These are phyloP conservation scores for Geoglossum cookeanum DNA, from an alignment of 2,329 filamentous ascomycete genomes.

Conservation along the genomic window DNA sequence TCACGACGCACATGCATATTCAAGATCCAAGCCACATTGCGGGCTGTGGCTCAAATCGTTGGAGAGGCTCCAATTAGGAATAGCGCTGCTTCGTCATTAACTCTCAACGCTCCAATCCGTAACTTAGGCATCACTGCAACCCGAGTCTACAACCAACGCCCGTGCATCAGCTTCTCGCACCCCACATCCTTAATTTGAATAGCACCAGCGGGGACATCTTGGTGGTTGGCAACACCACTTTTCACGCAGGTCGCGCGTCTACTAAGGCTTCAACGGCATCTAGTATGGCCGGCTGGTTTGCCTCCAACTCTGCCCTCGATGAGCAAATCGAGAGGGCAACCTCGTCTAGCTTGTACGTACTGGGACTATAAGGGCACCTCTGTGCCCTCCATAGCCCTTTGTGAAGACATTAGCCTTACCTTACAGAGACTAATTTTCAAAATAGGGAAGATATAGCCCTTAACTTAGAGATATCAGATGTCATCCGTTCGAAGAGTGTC, in stretches of 20 bases:
- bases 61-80: background rate
- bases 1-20: background rate
- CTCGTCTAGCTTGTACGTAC: slow-evolving; percentile 67
- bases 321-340: slow-evolving; percentile 95
- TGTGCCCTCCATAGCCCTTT: slow-evolving; percentile 8
- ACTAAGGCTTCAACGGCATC: background rate
- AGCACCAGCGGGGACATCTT: background rate
- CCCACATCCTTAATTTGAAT: background rate
- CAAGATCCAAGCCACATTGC: background rate
- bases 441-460: slow-evolving; percentile 82
- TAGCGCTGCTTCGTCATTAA: background rate
- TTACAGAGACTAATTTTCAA: background rate
- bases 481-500: slow-evolving; percentile 93
- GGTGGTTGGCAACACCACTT: background rate
- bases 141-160: background rate
- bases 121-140: background rate
- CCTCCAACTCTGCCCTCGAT: slow-evolving; percentile 79
- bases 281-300: slow-evolving; percentile 88
- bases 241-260: background rate
- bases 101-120: background rate
- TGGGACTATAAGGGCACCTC: slow-evolving; percentile 6
- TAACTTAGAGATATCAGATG: slow-evolving; percentile 94
- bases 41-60: background rate
- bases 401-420: background rate
- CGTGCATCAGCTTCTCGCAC: background rate